Percentiles rank a stretch among this genome's conserved stretches.
Conservation (phyloP, 345 rosid species). For the Boechera retrofracta region DNA sequence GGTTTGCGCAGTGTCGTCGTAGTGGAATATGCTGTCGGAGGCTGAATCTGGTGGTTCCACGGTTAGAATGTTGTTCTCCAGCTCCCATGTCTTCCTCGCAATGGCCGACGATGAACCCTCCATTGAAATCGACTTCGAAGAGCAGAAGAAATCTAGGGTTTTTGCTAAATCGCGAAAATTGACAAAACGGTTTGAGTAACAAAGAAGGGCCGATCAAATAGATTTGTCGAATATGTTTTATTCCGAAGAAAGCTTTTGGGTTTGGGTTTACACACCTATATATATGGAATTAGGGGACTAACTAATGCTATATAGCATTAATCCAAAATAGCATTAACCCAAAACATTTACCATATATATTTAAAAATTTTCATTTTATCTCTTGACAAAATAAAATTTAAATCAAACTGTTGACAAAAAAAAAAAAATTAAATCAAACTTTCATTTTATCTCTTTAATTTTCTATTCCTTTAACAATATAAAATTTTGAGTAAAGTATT, state of each 20-base stretch:
- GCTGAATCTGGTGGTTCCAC: conserved; percentile 51
- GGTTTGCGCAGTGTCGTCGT: conserved; percentile 42
- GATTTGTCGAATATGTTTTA: not conserved
- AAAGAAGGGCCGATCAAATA: not conserved
- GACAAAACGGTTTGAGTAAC: conserved; percentile 1
- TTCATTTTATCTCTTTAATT: no score
- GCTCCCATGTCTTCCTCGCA: conserved; percentile 98
- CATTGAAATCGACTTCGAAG: conserved; percentile 27
- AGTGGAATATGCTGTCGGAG: conserved; percentile 84
- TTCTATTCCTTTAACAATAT: no score
- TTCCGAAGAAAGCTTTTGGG: not conserved
- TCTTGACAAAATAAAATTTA: no score
- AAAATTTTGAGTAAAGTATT: no score
- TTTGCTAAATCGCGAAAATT: conserved; percentile 3
- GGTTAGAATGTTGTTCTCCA: conserved; percentile 83
- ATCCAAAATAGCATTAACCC: no score
- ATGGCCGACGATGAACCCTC: conserved; percentile 57
- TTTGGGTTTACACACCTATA: no score
- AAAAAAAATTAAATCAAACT: no score
- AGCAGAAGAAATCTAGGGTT: conserved; percentile 26
- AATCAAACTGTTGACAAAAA: no score
- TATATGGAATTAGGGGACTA: no score
- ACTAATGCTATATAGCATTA: no score
- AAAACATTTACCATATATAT: no score
- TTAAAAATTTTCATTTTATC: no score